Evolutionary conservation across 495 filamentous ascomycete genomes (phyloP).

Genomic region (Daldinia caldariorum): DNA sequence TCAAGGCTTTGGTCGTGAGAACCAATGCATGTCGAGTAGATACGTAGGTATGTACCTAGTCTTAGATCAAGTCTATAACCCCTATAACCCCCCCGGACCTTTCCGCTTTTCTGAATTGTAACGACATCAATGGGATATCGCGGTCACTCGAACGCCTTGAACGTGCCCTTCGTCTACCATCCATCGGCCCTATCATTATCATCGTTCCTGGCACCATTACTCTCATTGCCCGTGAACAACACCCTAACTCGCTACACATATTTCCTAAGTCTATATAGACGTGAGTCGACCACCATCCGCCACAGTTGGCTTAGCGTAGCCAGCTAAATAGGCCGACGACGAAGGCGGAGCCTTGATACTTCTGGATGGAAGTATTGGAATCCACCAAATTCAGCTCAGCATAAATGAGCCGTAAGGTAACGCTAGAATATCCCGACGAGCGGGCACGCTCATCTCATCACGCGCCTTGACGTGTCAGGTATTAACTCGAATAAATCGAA

Average conservation of each 20-base stretch:
- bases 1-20: not conserved
- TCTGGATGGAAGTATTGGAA: not conserved
- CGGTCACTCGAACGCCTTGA: constrained; percentile 13
- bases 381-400: not conserved
- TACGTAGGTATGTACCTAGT: not conserved
- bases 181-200: constrained; percentile 33
- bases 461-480: not conserved
- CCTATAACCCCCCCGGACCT: constrained; percentile 5
- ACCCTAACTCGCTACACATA: not conserved
- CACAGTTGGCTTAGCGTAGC: not conserved
- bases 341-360: not conserved
- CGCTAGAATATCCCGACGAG: not conserved
- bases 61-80: constrained; percentile 13
- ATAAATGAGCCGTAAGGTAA: not conserved
- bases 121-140: constrained; percentile 36
- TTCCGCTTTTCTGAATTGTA: constrained; percentile 13
- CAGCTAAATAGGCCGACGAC: not conserved
- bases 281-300: not conserved
- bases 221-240: not conserved
- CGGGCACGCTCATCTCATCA: not conserved
- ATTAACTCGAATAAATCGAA: not conserved
- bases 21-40: constrained; percentile 12
- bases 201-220: constrained; percentile 12
- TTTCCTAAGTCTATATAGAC: not conserved
- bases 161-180: not conserved